Conservation (phyloP, 495 filamentous ascomycete species). For the Darksidea phi region DNA sequence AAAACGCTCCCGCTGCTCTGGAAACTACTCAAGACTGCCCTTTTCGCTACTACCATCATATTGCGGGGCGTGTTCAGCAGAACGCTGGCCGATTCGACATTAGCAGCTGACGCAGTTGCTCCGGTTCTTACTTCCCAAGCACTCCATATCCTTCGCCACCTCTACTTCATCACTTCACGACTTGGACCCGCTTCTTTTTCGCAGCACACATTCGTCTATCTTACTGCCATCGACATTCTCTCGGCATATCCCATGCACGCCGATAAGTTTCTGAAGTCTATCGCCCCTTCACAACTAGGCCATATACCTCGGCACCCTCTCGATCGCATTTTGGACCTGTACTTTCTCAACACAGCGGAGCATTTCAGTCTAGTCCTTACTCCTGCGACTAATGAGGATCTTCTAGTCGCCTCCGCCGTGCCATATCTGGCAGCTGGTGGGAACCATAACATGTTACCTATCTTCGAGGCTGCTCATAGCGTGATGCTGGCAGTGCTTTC, state of each 20-base stretch:
- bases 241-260: slow-evolving; percentile 68
- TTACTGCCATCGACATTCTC: slow-evolving; percentile 87
- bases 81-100: slow-evolving; percentile 55
- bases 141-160: slow-evolving; percentile 73
- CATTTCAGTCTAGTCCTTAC: slow-evolving; percentile 75
- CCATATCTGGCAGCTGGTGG: slow-evolving; percentile 72
- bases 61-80: slow-evolving; percentile 72
- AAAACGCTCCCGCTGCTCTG: slow-evolving; percentile 74
- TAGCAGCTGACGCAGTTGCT: slow-evolving; percentile 59
- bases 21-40: slow-evolving; percentile 73
- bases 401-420: slow-evolving; percentile 70
- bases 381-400: slow-evolving; percentile 62
- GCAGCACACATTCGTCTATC: slow-evolving; percentile 79
- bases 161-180: slow-evolving; percentile 85
- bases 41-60: slow-evolving; percentile 77
- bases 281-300: slow-evolving; percentile 57
- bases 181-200: slow-evolving; percentile 71
- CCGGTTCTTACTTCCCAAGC: slow-evolving; percentile 73
- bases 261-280: slow-evolving; percentile 66
- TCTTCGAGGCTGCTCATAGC: slow-evolving; percentile 91
- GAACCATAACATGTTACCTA: slow-evolving; percentile 58
- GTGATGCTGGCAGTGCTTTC: slow-evolving; percentile 80
- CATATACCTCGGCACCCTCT: slow-evolving; percentile 72
- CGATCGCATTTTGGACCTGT: slow-evolving; percentile 78
- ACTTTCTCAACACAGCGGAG: slow-evolving; percentile 87